Percentiles rank a stretch among this genome's conserved stretches.
These are phyloP conservation scores for apple (Malus domestica) DNA, from an alignment of 306 rosid genomes.

Conservation along the genomic window DNA sequence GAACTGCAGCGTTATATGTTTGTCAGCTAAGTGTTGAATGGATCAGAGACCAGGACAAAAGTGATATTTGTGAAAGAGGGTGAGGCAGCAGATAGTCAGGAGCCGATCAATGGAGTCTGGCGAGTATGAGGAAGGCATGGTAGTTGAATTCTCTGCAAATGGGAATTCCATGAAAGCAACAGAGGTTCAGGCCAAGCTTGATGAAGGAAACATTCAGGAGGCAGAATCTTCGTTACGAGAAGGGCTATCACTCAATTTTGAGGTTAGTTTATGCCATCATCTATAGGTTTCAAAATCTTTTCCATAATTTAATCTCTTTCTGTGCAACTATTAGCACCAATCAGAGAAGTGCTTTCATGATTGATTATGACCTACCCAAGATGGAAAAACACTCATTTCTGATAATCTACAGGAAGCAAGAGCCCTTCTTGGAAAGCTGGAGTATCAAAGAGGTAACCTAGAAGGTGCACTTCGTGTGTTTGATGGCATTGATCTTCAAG, in stretches of 20 bases:
- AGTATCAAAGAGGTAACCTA: conserved; percentile 93
- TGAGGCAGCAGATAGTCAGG: conserved; percentile 18
- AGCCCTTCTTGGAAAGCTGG: conserved; percentile 95
- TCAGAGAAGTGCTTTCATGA: conserved; percentile 5
- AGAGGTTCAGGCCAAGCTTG: conserved; percentile 77
- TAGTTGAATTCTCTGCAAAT: conserved; percentile 51
- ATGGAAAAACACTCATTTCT: background rate
- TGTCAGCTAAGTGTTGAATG: conserved; percentile 6
- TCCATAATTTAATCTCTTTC: background rate
- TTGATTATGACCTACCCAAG: conserved; percentile 1
- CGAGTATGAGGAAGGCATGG: conserved; percentile 20
- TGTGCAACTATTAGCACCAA: background rate
- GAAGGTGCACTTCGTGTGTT: conserved; percentile 92
- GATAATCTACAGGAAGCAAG: conserved; percentile 77
- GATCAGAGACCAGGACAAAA: conserved; percentile 15
- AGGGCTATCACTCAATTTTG: conserved; percentile 78
- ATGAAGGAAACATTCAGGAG: conserved; percentile 83
- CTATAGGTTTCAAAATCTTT: background rate
- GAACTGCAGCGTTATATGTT: background rate
- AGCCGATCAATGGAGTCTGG: conserved; percentile 51
- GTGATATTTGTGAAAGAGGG: conserved; percentile 23
- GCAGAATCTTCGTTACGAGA: conserved; percentile 80
- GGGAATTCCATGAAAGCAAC: conserved; percentile 50
- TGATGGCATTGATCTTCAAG: conserved; percentile 91
- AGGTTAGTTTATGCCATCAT: conserved; percentile 38